Conservation (phyloP, 352 stramenopile genomes). For the Elongisporangium anandrum region DNA sequence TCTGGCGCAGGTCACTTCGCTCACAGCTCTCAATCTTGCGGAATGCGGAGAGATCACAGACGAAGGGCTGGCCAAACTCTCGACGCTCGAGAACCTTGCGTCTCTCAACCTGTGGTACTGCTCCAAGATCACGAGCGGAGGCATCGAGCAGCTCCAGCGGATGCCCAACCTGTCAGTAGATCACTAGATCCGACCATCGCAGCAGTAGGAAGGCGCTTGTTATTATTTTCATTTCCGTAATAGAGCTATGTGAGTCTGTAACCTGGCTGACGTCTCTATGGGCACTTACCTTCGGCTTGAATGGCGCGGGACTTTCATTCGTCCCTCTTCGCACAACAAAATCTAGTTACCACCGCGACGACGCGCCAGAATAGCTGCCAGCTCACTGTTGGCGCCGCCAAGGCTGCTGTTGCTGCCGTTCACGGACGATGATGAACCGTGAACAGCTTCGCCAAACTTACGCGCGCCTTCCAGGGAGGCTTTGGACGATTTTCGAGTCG, state of each 20-base stretch:
- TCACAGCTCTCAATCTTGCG: slow-evolving; percentile 68
- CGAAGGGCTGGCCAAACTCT: slow-evolving; percentile 38
- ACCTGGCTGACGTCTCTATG: not conserved
- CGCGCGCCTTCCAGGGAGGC: slow-evolving; percentile 49
- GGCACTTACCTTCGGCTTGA: not conserved
- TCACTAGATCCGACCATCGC: slow-evolving; percentile 12
- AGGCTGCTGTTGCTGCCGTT: slow-evolving; percentile 40
- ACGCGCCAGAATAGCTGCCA: slow-evolving; percentile 74
- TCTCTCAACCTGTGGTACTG: slow-evolving; percentile 83
- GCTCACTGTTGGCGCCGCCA: slow-evolving; percentile 73
- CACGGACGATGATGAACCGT: slow-evolving; percentile 20
- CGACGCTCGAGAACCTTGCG: slow-evolving; percentile 37
- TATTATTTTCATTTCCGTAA: not conserved
- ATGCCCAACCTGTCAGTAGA: slow-evolving; percentile 49
- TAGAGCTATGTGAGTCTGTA: slow-evolving; percentile 1
- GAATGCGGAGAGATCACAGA: slow-evolving; percentile 74
- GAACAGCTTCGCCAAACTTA: slow-evolving; percentile 72
- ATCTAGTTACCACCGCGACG: slow-evolving; percentile 31
- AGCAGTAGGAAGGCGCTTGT: not conserved
- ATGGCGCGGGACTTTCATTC: slow-evolving; percentile 4
- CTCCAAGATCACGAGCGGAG: slow-evolving; percentile 55
- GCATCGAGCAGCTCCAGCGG: slow-evolving; percentile 42
- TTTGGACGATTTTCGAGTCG: slow-evolving; percentile 36
- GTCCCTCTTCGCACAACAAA: not conserved
- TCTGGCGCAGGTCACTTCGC: slow-evolving; percentile 35